Percentiles rank a stretch among this genome's conserved stretches.
phyloP scores from a whole-genome alignment of 768 basidiomycete species.

The Trametes meyenii region DNA sequence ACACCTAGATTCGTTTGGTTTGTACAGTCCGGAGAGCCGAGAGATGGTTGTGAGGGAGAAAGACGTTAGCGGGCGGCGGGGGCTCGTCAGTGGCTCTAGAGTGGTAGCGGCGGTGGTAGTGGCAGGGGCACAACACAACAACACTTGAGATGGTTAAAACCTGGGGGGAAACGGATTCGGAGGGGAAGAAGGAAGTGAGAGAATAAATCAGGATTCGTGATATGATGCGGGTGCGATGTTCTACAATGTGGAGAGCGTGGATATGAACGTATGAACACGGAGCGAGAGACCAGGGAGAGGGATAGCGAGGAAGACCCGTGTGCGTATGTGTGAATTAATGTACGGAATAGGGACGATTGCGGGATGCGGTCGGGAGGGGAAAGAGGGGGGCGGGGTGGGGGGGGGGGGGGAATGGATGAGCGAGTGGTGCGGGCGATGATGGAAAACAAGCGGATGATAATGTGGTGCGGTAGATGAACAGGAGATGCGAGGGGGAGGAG shows the following conservation, averaged over 20 bases:
- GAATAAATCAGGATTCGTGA: constrained; percentile 11
- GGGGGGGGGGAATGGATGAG: neutral
- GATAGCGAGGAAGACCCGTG: neutral
- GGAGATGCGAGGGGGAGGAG: neutral
- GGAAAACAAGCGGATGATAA: neutral
- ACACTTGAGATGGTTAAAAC: neutral
- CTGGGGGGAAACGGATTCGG: neutral
- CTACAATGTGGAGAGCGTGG: constrained; percentile 10
- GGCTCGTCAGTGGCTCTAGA: too few species aligned
- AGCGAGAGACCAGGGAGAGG: neutral
- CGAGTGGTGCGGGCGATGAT: neutral
- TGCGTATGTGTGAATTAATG: neutral
- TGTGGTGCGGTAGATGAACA: neutral
- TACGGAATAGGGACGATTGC: neutral
- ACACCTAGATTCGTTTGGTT: too few species aligned
- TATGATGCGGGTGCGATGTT: constrained; percentile 9
- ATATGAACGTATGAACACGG: neutral
- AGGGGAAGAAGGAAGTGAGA: neutral
- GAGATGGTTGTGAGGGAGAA: too few species aligned
- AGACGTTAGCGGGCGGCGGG: too few species aligned
- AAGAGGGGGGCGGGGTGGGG: neutral
- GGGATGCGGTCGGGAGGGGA: neutral
- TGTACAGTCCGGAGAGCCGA: too few species aligned
- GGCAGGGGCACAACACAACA: neutral
- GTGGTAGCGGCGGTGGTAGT: too few species aligned